These are phyloP conservation scores for Angophora floribunda DNA, from an alignment of 345 rosid species.

Conservation along the genomic window DNA sequence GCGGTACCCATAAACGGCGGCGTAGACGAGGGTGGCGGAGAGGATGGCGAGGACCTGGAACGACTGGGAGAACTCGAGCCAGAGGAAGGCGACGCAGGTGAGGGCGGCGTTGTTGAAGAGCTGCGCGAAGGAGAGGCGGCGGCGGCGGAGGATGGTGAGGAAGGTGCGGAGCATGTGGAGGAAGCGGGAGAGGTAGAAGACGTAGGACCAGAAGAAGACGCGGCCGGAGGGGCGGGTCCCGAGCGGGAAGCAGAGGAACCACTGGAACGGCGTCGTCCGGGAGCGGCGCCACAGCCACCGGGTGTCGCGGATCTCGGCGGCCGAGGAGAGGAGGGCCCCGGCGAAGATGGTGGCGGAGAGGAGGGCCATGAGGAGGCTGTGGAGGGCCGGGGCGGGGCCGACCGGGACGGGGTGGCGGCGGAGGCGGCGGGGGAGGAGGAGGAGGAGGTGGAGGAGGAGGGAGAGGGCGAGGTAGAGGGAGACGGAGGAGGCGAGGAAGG, in stretches of 20 bases:
- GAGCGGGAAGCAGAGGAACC: constrained; percentile 90
- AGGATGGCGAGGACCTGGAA: constrained; percentile 79
- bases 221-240: constrained; percentile 94
- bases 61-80: constrained; percentile 90
- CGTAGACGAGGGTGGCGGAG: constrained; percentile 54
- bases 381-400: constrained; percentile 67
- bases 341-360: constrained; percentile 60
- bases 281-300: constrained; percentile 75
- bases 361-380: constrained; percentile 62
- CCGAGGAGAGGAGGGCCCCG: constrained; percentile 78
- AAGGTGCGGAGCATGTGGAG: constrained; percentile 71
- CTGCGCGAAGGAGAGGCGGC: constrained; percentile 50
- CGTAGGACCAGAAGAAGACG: constrained; percentile 94
- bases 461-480: constrained; percentile 41
- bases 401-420: constrained; percentile 39
- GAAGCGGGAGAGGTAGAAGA: constrained; percentile 70
- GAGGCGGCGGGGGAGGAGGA: constrained; percentile 6
- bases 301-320: constrained; percentile 77
- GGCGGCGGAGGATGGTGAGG: constrained; percentile 36
- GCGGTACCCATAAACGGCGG: constrained; percentile 71
- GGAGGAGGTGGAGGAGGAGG: constrained; percentile 39
- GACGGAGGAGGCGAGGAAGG: constrained; percentile 60
- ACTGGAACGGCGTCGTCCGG: constrained; percentile 61
- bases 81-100: constrained; percentile 61
- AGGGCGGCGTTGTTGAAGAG: constrained; percentile 50